These are phyloP conservation scores for Elsinoe ampelina DNA, from an alignment of 2,329 filamentous ascomycete genomes.

Conservation along the genomic window DNA sequence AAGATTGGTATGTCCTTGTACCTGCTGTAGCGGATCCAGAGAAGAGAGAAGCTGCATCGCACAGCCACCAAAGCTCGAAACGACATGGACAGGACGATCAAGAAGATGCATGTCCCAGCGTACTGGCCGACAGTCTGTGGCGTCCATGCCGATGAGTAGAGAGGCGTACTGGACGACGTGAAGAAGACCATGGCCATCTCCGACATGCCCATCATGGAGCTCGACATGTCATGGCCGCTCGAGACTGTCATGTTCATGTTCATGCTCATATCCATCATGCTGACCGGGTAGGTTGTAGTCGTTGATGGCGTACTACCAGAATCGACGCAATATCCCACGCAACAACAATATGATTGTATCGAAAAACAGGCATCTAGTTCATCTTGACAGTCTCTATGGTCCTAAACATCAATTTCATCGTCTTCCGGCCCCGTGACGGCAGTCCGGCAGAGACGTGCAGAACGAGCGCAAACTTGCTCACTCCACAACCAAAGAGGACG, in stretches of 20 bases:
- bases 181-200: constrained; percentile 56
- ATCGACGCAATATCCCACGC: no score
- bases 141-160: constrained; percentile 64
- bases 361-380: no score
- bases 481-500: no score
- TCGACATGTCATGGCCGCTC: not conserved
- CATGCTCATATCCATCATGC: not conserved
- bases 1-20: not conserved
- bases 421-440: no score
- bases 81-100: constrained; percentile 63
- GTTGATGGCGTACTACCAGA: not conserved
- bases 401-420: no score
- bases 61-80: constrained; percentile 61
- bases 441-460: no score
- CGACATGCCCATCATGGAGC: constrained; percentile 19
- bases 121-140: constrained; percentile 62
- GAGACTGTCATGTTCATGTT: not conserved
- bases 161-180: constrained; percentile 49
- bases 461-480: no score
- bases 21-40: not conserved
- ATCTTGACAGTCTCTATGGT: no score
- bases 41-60: not conserved
- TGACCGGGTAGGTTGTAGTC: not conserved
- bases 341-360: no score
- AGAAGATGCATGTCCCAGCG: constrained; percentile 84